These are phyloP conservation scores for Saccharata proteae DNA, from an alignment of 2,329 filamentous ascomycete genomes.

Conservation along the genomic window DNA sequence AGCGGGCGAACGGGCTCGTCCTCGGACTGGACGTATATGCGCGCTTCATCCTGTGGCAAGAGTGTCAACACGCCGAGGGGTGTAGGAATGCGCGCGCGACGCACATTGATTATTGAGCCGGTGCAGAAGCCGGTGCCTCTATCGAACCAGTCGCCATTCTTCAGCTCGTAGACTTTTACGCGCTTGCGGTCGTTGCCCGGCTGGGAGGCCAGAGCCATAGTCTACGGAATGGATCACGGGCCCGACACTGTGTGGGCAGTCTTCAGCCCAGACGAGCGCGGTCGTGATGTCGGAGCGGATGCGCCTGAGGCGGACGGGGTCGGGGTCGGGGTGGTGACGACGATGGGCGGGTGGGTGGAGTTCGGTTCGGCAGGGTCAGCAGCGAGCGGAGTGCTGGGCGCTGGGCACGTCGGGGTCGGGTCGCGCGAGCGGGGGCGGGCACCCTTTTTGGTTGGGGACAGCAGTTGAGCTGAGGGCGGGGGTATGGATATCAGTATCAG, in stretches of 20 bases:
- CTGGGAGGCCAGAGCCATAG: conserved; percentile 29
- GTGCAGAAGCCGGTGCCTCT: conserved; percentile 92
- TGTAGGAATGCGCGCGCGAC: conserved; percentile 3
- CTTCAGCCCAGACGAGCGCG: conserved; percentile 16
- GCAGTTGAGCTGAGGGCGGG: too few relatives aligned
- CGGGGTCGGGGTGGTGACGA: conserved; percentile 7
- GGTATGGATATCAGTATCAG: neutral
- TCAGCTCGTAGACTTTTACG: conserved; percentile 98
- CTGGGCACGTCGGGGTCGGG: too few relatives aligned
- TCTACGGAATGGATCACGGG: conserved; percentile 13
- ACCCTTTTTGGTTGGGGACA: too few relatives aligned
- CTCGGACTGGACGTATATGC: conserved; percentile 86
- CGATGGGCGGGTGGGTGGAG: conserved; percentile 10
- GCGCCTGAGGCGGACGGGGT: conserved; percentile 3
- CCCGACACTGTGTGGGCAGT: conserved; percentile 20
- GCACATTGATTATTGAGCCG: conserved; percentile 60
- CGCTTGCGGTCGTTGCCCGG: conserved; percentile 44
- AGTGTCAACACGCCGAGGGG: conserved; percentile 29
- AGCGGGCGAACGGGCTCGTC: conserved; percentile 75
- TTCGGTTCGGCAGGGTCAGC: conserved; percentile 8
- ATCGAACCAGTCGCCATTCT: conserved; percentile 99
- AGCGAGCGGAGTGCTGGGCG: too few relatives aligned
- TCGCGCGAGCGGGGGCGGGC: too few relatives aligned
- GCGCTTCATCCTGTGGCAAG: conserved; percentile 62
- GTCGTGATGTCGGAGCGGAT: neutral